Conservation (phyloP, 1,284 basidiomycete genomes). For the Xerocomus minutiporus region DNA sequence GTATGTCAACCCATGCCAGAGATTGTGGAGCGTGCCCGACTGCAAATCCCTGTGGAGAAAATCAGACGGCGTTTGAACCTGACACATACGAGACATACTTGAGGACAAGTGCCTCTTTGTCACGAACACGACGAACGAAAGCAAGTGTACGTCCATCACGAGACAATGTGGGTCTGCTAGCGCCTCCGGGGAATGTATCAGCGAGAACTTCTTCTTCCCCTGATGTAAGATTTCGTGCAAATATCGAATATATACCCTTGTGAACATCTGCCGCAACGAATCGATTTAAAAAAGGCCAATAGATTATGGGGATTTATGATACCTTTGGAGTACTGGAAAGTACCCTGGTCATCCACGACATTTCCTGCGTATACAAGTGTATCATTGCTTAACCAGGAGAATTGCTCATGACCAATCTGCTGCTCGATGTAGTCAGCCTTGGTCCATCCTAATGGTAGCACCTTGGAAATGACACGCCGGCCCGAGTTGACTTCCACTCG, state of each 20-base stretch:
- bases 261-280: conserved; percentile 50
- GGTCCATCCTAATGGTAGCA: conserved; percentile 56
- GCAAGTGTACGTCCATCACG: conserved; percentile 63
- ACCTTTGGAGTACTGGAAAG: conserved; percentile 66
- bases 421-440: conserved; percentile 55
- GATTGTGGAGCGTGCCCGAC: conserved; percentile 58
- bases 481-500: conserved; percentile 47
- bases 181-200: conserved; percentile 56
- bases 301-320: not conserved
- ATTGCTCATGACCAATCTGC: conserved; percentile 69
- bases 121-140: conserved; percentile 67
- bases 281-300: not conserved
- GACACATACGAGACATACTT: conserved; percentile 42
- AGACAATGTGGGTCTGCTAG: conserved; percentile 68
- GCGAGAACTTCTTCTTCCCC: conserved; percentile 50
- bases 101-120: conserved; percentile 65
- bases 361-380: conserved; percentile 64
- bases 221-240: conserved; percentile 56
- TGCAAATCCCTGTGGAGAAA: conserved; percentile 50
- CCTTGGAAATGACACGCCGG: conserved; percentile 49
- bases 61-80: not conserved
- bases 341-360: conserved; percentile 44
- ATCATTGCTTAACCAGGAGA: conserved; percentile 57
- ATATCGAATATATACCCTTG: conserved; percentile 66
- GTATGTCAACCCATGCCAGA: conserved; percentile 68